Conservation (phyloP, 768 basidiomycete species). For the Serpula lacrymans region DNA sequence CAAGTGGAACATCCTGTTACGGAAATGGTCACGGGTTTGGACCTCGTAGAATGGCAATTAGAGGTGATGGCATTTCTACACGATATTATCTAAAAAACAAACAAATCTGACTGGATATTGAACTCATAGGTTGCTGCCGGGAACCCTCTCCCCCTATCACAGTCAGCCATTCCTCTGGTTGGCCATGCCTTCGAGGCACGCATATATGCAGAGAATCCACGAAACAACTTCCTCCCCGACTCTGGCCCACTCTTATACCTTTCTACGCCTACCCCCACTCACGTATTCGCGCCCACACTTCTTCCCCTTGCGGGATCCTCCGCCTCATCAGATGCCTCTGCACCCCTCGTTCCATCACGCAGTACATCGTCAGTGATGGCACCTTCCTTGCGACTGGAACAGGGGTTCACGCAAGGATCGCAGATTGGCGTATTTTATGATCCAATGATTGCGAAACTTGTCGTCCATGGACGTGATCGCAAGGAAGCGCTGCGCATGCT, state of each 20-base stretch:
- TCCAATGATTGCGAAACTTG: conserved; percentile 89
- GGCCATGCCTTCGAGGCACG: conserved; percentile 95
- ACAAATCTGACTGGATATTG: too few relatives aligned
- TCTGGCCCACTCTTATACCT: conserved; percentile 80
- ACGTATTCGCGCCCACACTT: conserved; percentile 55
- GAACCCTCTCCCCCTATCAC: conserved; percentile 75
- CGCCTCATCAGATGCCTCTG: conserved; percentile 7
- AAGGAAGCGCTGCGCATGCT: conserved; percentile 81
- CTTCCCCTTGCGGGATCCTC: conserved; percentile 26
- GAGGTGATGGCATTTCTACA: conserved; percentile 43
- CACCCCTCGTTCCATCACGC: conserved; percentile 16
- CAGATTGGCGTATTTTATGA: conserved; percentile 89
- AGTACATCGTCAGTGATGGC: conserved; percentile 27
- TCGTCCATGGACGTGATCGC: conserved; percentile 83
- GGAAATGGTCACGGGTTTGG: conserved; percentile 91
- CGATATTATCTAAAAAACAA: conserved; percentile 3
- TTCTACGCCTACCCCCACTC: conserved; percentile 73
- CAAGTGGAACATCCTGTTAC: conserved; percentile 94
- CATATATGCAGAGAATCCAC: conserved; percentile 93
- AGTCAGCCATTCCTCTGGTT: conserved; percentile 76
- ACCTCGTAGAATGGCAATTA: conserved; percentile 94
- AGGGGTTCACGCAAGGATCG: conserved; percentile 79
- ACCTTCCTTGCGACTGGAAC: conserved; percentile 80
- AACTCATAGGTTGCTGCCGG: conserved; percentile 75
- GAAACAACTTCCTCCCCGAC: conserved; percentile 91